phyloP scores from a whole-genome alignment of 176 grass and related monocot genomes.

The Aegilops tauschii region DNA sequence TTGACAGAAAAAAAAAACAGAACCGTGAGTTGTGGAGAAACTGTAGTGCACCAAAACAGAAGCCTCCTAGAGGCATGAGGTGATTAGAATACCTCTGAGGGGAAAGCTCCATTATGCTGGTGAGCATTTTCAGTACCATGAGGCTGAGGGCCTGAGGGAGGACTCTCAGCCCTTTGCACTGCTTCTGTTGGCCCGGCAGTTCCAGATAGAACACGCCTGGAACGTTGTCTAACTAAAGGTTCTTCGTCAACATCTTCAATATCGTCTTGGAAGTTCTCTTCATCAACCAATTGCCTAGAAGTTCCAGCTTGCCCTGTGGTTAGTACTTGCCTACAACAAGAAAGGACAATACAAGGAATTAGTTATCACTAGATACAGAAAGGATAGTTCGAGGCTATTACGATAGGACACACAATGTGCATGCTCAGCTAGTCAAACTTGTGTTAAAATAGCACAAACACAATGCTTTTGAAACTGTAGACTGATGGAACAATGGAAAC shows the following conservation, averaged over 20 bases:
- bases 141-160: conserved; percentile 34
- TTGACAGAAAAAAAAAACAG: conserved; percentile 36
- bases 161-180: conserved; percentile 29
- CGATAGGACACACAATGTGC: neutral
- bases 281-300: conserved; percentile 48
- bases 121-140: conserved; percentile 32
- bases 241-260: conserved; percentile 72
- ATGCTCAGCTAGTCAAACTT: neutral
- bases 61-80: neutral
- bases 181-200: conserved; percentile 32
- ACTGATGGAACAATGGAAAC: neutral
- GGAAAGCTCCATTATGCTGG: conserved; percentile 38
- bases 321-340: conserved; percentile 55
- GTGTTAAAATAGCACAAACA: neutral
- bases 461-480: conserved; percentile 1
- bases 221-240: conserved; percentile 61
- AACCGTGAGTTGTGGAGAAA: conserved; percentile 1
- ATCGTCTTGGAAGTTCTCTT: conserved; percentile 46
- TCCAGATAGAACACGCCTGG: conserved; percentile 37
- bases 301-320: conserved; percentile 43
- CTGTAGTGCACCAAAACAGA: neutral
- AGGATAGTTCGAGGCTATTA: neutral
- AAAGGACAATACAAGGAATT: conserved; percentile 35
- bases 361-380: neutral
- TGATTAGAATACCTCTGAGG: conserved; percentile 58